phyloP scores from a whole-genome alignment of 148 eudicot genomes.

The Spergularia marina region DNA sequence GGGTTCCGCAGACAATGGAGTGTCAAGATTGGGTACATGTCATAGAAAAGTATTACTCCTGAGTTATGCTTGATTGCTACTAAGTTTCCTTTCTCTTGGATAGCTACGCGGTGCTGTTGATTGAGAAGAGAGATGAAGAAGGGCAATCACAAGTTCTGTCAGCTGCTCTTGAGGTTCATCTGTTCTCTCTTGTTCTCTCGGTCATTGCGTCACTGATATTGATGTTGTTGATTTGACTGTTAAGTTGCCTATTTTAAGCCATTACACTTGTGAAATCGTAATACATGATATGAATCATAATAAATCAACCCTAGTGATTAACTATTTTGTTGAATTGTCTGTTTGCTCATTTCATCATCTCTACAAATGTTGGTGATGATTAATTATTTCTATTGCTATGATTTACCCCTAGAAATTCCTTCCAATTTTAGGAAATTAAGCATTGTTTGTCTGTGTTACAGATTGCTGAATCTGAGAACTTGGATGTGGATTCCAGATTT shows the following conservation, averaged over 20 bases:
- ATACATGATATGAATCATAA: background rate
- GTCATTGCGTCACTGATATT: background rate
- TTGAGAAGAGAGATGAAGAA: constrained; percentile 84
- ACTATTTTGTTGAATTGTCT: no score
- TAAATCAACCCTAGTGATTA: background rate
- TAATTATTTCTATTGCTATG: background rate
- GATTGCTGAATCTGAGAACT: constrained; percentile 77
- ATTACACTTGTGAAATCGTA: background rate
- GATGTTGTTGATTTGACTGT: constrained; percentile 1
- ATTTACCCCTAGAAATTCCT: background rate
- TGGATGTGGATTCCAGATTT: constrained; percentile 64
- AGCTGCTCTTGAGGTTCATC: constrained; percentile 81
- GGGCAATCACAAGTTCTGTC: constrained; percentile 95
- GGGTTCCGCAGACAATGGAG: background rate
- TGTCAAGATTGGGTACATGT: background rate
- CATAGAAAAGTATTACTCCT: background rate
- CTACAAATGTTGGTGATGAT: background rate
- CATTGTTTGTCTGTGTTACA: constrained; percentile 25
- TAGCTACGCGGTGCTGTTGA: constrained; percentile 85
- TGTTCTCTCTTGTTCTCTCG: background rate
- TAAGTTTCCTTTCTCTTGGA: constrained; percentile 16
- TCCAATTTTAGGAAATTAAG: background rate
- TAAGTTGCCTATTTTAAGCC: background rate
- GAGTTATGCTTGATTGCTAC: background rate
- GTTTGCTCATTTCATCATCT: background rate